phyloP scores from a whole-genome alignment of 257 asterid genomes.

The Nicotiana attenuata region DNA sequence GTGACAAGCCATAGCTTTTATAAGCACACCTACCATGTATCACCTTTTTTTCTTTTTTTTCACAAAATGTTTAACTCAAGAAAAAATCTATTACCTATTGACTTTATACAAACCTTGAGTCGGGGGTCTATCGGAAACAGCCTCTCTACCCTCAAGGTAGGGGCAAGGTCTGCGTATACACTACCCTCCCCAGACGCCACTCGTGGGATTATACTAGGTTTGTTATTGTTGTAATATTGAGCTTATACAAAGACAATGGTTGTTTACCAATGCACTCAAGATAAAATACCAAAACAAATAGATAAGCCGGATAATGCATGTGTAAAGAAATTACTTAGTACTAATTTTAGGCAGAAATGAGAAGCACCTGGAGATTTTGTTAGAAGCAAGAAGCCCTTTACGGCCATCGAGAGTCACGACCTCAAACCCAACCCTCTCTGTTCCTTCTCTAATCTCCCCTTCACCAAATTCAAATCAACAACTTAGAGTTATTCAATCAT shows the following conservation, averaged over 20 bases:
- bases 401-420: constrained; percentile 77
- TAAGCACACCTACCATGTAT: not conserved
- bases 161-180: too few species aligned
- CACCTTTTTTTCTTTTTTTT: not conserved
- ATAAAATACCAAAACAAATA: not conserved
- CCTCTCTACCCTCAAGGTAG: too few species aligned
- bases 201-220: too few species aligned
- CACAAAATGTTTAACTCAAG: not conserved
- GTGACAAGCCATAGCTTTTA: too few species aligned
- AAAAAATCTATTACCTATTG: not conserved
- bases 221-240: too few species aligned
- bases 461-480: not conserved
- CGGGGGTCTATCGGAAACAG: too few species aligned
- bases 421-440: constrained; percentile 73
- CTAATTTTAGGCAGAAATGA: not conserved
- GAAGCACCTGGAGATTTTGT: constrained; percentile 42
- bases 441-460: constrained; percentile 83
- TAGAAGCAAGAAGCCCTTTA: constrained; percentile 60
- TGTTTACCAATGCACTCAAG: not conserved
- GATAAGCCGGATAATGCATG: too few species aligned
- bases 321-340: not conserved
- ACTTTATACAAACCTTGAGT: too few species aligned
- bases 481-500: too few species aligned
- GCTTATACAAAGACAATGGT: not conserved
- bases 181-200: too few species aligned